These are phyloP conservation scores for Tarenaya hassleriana DNA, from an alignment of 345 rosid genomes.

Conservation along the genomic window DNA sequence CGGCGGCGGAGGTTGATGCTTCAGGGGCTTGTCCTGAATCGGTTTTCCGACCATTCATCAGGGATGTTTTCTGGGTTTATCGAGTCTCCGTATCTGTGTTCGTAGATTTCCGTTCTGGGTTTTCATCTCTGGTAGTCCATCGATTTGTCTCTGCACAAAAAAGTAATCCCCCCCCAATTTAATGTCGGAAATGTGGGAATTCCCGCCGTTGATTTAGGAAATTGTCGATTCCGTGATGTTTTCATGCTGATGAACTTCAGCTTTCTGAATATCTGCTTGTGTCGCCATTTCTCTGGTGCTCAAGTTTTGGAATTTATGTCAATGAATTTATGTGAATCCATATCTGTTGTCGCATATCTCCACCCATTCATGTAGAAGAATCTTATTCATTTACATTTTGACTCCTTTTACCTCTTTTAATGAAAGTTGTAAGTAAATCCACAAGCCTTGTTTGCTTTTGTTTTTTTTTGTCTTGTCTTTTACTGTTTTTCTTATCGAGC, in stretches of 20 bases:
- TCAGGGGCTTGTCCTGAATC: slow-evolving; percentile 17
- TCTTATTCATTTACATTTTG: slow-evolving; percentile 24
- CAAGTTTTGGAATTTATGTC: slow-evolving; percentile 9
- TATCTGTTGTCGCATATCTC: slow-evolving; percentile 24
- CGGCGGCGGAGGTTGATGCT: slow-evolving; percentile 36
- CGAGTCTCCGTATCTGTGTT: neutral
- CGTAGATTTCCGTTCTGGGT: neutral
- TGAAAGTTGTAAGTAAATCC: slow-evolving; percentile 4
- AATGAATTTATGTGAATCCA: neutral
- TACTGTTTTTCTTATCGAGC: slow-evolving; percentile 12
- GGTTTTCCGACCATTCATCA: slow-evolving; percentile 20
- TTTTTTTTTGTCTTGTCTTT: slow-evolving; percentile 43
- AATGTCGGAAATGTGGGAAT: slow-evolving; percentile 29
- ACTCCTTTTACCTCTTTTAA: slow-evolving; percentile 10
- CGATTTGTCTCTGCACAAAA: slow-evolving; percentile 19
- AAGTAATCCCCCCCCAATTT: slow-evolving; percentile 23
- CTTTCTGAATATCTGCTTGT: slow-evolving; percentile 39
- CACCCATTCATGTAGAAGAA: slow-evolving; percentile 12
- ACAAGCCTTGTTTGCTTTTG: slow-evolving; percentile 25
- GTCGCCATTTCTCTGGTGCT: slow-evolving; percentile 24
- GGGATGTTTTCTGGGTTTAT: slow-evolving; percentile 19
- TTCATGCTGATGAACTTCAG: slow-evolving; percentile 53
- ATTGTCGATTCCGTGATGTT: slow-evolving; percentile 22
- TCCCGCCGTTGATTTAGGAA: slow-evolving; percentile 22
- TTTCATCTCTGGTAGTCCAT: neutral